Base-by-base conservation (phyloP, 768 basidiomycete species). In the Trametes meyenii region DNA sequence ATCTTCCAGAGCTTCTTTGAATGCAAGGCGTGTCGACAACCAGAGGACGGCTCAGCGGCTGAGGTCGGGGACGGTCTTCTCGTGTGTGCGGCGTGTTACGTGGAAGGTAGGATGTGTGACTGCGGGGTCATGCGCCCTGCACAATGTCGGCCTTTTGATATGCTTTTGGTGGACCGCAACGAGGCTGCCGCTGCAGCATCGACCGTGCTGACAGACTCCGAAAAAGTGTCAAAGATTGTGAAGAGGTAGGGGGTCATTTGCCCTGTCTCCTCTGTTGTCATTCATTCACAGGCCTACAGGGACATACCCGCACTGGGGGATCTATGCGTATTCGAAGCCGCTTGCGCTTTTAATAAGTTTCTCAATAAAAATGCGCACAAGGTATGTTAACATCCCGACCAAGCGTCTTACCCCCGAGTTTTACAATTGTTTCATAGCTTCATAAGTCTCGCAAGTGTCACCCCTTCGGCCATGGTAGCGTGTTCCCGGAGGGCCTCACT, bases 1-100 rank as follows among this genome's bases (percentile, higher is more conserved):
- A 83, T 94, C 61, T 94, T 93, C 65, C 86, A 91, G 64, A 86
- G 87, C 62, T 92, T 86, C 70, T 89, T 94, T 63, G 86, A 89
- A 70, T 94, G 92, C 69, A 68, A 70, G 1, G 60, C 65, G 0
- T 89, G 90, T 61, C 21, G 46, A 4, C 19, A 29, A 13, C 38
- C 35, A 4, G 48, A 16, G 50, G 56, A 21, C 36, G 48, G 46
- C 50, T 16, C 36, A 24, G 11, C 46, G 38, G 44, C 21, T 29
- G 52, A 55, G 53, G n/a, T 61, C 33, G 81, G 81, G 1, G 78
- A 79, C 61, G 81, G 79, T 13, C 75, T 84, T 58, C 71, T 81
- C 19, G 72, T 92, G 6, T 94, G 92, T 71, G 74, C 89, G 0
- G 78, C 78, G 12, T 94, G 92, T 72, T 94, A 88, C 68, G 81